Percentiles rank a stretch among this genome's conserved stretches.
phyloP scores from a whole-genome alignment of 148 eudicot species.

The Bassia scoparia region DNA sequence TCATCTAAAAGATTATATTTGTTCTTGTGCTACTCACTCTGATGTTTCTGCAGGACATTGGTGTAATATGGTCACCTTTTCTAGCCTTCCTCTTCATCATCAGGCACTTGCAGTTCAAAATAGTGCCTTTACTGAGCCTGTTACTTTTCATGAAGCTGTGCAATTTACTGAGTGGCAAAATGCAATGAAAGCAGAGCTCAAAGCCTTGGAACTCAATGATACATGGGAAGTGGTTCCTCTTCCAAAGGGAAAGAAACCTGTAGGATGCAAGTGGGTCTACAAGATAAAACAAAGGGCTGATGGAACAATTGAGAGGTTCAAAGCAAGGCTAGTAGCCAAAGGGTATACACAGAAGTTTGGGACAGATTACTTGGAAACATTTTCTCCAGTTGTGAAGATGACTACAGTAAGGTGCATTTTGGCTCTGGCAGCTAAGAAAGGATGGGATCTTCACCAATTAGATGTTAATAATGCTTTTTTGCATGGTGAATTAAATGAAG shows the following conservation, averaged over 20 bases:
- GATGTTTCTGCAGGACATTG: too few species aligned
- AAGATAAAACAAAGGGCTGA: background rate
- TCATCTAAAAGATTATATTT: too few species aligned
- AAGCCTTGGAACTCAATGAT: background rate
- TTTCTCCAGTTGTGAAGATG: background rate
- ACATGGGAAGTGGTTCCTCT: background rate
- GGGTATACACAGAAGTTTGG: background rate
- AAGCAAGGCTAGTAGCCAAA: background rate
- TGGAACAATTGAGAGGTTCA: background rate
- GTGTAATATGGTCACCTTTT: too few species aligned
- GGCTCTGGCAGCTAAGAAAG: too few species aligned
- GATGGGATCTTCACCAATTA: too few species aligned
- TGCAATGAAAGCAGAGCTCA: background rate
- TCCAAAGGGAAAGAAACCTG: background rate
- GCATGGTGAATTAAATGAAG: too few species aligned
- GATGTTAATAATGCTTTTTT: too few species aligned
- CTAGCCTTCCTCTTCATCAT: too few species aligned
- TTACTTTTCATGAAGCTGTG: background rate
- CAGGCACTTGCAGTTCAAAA: too few species aligned
- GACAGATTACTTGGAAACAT: background rate
- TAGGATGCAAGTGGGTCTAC: background rate
- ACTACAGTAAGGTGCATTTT: too few species aligned
- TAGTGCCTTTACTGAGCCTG: too few species aligned
- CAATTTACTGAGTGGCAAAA: background rate
- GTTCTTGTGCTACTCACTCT: too few species aligned